Conservation (phyloP, 805 yeast species). For the Metschnikowia henanensis region DNA sequence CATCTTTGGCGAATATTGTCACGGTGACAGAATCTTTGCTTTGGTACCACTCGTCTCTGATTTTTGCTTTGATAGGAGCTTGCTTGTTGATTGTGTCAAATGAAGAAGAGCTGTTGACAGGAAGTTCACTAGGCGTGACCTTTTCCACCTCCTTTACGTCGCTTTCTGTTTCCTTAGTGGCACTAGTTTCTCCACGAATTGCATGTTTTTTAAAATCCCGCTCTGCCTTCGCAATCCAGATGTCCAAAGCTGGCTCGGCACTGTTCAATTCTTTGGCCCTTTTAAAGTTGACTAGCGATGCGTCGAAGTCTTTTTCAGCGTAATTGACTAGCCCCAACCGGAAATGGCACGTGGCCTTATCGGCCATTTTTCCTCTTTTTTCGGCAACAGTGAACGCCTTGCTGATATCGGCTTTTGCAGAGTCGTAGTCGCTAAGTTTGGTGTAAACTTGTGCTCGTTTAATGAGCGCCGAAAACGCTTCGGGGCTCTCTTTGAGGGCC, state of each 20-base stretch:
- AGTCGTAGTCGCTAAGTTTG: slow-evolving; percentile 46
- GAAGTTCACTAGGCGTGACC: too few relatives aligned
- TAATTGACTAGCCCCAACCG: slow-evolving; percentile 48
- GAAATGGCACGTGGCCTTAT: slow-evolving; percentile 49
- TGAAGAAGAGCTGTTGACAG: too few relatives aligned
- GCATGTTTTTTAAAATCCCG: slow-evolving; percentile 28
- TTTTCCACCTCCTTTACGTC: too few relatives aligned
- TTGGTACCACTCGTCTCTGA: slow-evolving; percentile 59
- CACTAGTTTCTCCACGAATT: not conserved
- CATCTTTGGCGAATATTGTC: slow-evolving; percentile 68
- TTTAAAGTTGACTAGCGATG: slow-evolving; percentile 43
- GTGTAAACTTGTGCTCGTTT: slow-evolving; percentile 52
- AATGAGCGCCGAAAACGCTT: slow-evolving; percentile 46
- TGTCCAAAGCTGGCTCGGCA: slow-evolving; percentile 45
- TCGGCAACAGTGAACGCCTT: slow-evolving; percentile 48
- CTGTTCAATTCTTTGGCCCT: slow-evolving; percentile 44
- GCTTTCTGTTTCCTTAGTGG: too few relatives aligned
- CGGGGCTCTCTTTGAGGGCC: slow-evolving; percentile 43
- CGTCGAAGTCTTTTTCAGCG: slow-evolving; percentile 39
- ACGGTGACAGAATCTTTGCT: slow-evolving; percentile 54
- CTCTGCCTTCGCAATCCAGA: slow-evolving; percentile 46
- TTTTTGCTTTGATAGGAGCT: slow-evolving; percentile 39
- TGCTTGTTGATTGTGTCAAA: slow-evolving; percentile 36
- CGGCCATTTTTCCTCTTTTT: slow-evolving; percentile 44
- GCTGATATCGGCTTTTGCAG: slow-evolving; percentile 46